These are phyloP conservation scores for Trichothecium sympodiale DNA, from an alignment of 2,329 filamentous ascomycete genomes.

Conservation along the genomic window DNA sequence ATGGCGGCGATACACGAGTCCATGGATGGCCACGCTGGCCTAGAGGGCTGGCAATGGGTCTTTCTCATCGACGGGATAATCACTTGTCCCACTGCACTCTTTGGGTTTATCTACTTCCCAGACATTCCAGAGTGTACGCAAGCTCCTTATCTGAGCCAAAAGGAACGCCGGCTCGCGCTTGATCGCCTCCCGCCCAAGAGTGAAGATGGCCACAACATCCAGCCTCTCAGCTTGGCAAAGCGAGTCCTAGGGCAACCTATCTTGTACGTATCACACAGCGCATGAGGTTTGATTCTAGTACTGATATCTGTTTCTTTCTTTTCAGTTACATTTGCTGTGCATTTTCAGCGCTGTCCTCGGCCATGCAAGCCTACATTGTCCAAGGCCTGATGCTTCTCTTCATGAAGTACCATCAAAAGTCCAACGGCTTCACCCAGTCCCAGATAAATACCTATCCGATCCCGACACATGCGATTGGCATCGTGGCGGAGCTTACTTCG, in stretches of 20 bases:
- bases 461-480: slow-evolving; percentile 13
- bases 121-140: slow-evolving; percentile 30
- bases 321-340: slow-evolving; percentile 20
- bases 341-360: too few relatives aligned
- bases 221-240: slow-evolving; percentile 15
- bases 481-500: slow-evolving; percentile 11
- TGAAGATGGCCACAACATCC: slow-evolving; percentile 21
- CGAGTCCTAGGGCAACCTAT: slow-evolving; percentile 15
- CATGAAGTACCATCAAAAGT: slow-evolving; percentile 10
- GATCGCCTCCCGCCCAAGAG: slow-evolving; percentile 18
- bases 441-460: slow-evolving; percentile 16
- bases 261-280: slow-evolving; percentile 16
- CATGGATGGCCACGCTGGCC: slow-evolving; percentile 24
- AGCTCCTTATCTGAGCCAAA: slow-evolving; percentile 20
- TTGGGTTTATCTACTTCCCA: slow-evolving; percentile 37
- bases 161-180: slow-evolving; percentile 19
- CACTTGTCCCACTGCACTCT: slow-evolving; percentile 39
- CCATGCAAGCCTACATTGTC: slow-evolving; percentile 6
- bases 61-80: slow-evolving; percentile 37
- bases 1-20: slow-evolving; percentile 29
- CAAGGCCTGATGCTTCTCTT: slow-evolving; percentile 15
- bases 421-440: slow-evolving; percentile 8
- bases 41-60: slow-evolving; percentile 40
- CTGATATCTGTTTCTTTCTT: too few relatives aligned
- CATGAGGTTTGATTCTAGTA: too few relatives aligned